Percentiles rank a stretch among this genome's conserved stretches.
These are phyloP conservation scores for Annona cherimola DNA, from an alignment of 164 flowering plant genomes.

Conservation along the genomic window DNA sequence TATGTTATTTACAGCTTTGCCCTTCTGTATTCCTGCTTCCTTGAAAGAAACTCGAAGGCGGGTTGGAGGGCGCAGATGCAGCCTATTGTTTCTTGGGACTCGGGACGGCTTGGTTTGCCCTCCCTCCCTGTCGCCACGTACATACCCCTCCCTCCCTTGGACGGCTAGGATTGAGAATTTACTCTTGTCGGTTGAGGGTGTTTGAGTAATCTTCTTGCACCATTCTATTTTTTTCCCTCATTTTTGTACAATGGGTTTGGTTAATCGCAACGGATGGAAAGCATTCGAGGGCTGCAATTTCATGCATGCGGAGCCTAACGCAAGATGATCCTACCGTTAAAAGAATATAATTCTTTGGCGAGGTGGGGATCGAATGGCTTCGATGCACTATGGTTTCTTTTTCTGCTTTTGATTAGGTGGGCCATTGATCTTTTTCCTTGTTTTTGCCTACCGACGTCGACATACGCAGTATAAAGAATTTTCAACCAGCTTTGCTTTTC, in stretches of 20 bases:
- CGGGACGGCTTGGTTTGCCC: neutral
- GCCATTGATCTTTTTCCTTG: neutral
- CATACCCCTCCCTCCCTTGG: too few relatives aligned
- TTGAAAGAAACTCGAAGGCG: neutral
- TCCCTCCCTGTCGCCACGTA: neutral
- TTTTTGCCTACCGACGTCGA: too few relatives aligned
- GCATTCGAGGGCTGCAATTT: too few relatives aligned
- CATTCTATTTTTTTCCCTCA: neutral
- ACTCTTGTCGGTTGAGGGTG: neutral
- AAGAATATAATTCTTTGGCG: neutral
- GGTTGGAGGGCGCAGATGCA: neutral
- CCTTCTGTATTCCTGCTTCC: neutral
- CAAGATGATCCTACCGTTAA: neutral
- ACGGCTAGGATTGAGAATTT: too few relatives aligned
- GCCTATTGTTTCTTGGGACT: neutral
- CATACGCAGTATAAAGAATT: neutral
- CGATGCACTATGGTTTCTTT: neutral
- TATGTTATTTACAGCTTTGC: neutral
- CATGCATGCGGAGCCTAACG: neutral
- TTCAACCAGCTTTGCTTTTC: neutral
- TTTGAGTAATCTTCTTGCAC: neutral
- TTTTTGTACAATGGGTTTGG: neutral
- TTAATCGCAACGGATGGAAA: neutral
- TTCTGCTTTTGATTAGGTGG: neutral
- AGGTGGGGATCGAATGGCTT: neutral